Conservation (phyloP, 805 yeast genomes). For the Clavispora asparagi region DNA sequence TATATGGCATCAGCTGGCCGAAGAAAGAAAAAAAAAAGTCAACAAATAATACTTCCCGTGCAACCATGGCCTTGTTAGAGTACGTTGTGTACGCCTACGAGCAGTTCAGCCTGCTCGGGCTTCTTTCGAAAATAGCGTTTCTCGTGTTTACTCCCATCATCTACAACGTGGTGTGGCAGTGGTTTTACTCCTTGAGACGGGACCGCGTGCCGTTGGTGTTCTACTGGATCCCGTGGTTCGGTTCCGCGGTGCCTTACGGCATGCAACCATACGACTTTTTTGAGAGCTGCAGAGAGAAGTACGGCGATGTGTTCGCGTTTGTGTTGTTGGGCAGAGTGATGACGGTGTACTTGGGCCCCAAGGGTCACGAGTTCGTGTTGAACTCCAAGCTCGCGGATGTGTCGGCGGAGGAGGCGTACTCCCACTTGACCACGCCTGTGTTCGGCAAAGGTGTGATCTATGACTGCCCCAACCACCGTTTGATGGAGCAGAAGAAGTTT, state of each 20-base stretch:
- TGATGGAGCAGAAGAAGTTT: slow-evolving; percentile 98
- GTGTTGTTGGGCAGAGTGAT: slow-evolving; percentile 82
- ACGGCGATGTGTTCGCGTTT: slow-evolving; percentile 93
- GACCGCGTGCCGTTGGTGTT: slow-evolving; percentile 89
- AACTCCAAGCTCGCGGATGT: slow-evolving; percentile 87
- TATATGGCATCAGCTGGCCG: background rate
- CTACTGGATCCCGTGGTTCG: slow-evolving; percentile 94
- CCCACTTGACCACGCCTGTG: slow-evolving; percentile 97
- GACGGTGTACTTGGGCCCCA: slow-evolving; percentile 96
- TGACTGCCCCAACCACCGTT: slow-evolving; percentile 88
- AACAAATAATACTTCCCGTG: background rate
- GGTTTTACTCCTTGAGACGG: slow-evolving; percentile 61
- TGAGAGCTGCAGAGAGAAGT: slow-evolving; percentile 65
- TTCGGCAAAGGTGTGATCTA: slow-evolving; percentile 97
- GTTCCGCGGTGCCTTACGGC: slow-evolving; percentile 85
- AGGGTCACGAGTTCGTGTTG: slow-evolving; percentile 94
- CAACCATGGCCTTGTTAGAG: slow-evolving; percentile 11
- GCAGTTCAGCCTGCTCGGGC: slow-evolving; percentile 21
- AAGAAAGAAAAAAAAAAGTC: background rate
- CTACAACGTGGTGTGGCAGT: slow-evolving; percentile 62
- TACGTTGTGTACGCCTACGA: slow-evolving; percentile 8
- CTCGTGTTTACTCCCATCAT: slow-evolving; percentile 52
- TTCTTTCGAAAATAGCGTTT: slow-evolving; percentile 25
- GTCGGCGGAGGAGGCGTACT: slow-evolving; percentile 93
- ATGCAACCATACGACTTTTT: slow-evolving; percentile 92